Base-by-base conservation (phyloP, 2,329 filamentous ascomycete genomes). In the Ceratocystis lukuohia region DNA sequence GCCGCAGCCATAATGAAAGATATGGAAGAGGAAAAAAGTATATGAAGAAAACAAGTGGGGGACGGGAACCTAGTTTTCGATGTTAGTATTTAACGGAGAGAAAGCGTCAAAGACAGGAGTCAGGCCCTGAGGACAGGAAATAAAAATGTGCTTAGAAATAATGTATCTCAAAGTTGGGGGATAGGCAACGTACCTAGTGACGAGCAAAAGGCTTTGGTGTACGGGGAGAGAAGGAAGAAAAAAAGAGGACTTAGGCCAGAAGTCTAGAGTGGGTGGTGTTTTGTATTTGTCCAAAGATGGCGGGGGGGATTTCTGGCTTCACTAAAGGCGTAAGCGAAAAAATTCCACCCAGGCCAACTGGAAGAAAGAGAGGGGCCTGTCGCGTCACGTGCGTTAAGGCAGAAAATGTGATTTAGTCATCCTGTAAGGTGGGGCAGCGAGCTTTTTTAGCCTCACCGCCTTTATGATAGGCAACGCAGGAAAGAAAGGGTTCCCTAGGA, bases 11-110 rank as follows among this genome's bases (percentile, higher is more conserved):
- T 67, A 37, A 65, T 69, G 64, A 37, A 56, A 62, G 57, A 53
- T 45, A 57, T 59, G 41, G 56, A 59, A 63, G 63, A 64, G 50
- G 22, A 70, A 69, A 67, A 72, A 71, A 70, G 28, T n/a, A 71
- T 72, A 71, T 73, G 74, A 76, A 75, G 77, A 78, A 78, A 80
- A 79, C 77, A 80, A 76, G 77, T 75, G 77, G 76, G 74, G 76
- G 66, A 63, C 37, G 61, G 66, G 64, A 65, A 68, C 64, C 67
- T 68, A 28, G 56, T 65, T 41, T 22, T 46, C 44, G 48, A 69
- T 68, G 65, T 66, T 66, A 64, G 68, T 59, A 64, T 53, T 46
- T 17, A 28, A 37, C 20, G 12, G 37, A 53, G 10, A 7, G 8
- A 61, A 48, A 37, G 8, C 45, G 10, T 65, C 37, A 41, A 12